Conservation (phyloP, 164 flowering plant species). For the Sedum album region DNA sequence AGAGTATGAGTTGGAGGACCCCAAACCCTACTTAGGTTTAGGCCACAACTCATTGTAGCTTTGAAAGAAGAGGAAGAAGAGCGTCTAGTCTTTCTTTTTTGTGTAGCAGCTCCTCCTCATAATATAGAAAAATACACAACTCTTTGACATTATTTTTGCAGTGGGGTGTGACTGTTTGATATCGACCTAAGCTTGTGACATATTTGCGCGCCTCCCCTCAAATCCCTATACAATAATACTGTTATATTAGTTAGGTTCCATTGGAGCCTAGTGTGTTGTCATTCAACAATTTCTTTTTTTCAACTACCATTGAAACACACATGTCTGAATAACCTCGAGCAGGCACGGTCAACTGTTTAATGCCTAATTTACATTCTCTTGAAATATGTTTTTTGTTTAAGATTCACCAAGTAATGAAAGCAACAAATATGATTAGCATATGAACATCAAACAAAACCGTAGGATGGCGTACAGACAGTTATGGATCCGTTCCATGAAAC, state of each 20-base stretch:
- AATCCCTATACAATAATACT: not conserved
- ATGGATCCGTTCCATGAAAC: not conserved
- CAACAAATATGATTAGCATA: not conserved
- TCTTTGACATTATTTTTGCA: not conserved
- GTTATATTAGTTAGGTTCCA: conserved; percentile 3
- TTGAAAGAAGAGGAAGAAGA: conserved; percentile 3
- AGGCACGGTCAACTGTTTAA: not conserved
- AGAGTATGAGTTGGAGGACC: conserved; percentile 5
- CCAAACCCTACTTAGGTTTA: not conserved
- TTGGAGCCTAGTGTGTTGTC: not conserved
- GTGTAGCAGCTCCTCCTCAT: not conserved
- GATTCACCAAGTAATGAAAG: not conserved
- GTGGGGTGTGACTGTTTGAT: conserved; percentile 9
- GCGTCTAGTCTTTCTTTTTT: not conserved
- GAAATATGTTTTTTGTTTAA: too few relatives aligned
- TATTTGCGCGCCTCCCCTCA: conserved; percentile 6
- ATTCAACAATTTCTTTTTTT: not conserved
- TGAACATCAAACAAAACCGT: not conserved
- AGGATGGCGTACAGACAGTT: not conserved
- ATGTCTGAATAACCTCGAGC: too few relatives aligned
- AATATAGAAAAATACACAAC: not conserved
- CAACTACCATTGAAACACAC: too few relatives aligned
- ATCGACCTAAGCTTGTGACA: conserved; percentile 1
- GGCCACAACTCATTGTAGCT: conserved; percentile 3
- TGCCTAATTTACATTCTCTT: not conserved